Conservation (phyloP, 331 rosid species). For the Ulmus americana region DNA sequence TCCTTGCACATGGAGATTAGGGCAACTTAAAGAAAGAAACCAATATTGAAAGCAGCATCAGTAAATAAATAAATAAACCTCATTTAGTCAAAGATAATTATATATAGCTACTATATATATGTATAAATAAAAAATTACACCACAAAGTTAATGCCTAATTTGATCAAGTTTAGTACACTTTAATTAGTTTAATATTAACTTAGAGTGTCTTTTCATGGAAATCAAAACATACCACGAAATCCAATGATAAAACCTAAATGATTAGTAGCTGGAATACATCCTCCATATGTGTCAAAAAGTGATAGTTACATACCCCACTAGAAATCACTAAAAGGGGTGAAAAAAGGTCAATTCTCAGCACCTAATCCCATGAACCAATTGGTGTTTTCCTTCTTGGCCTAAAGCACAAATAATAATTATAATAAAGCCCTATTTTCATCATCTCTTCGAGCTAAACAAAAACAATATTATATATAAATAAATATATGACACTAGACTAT, state of each 20-base stretch:
- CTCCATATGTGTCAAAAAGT: conserved; percentile 35
- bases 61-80: neutral
- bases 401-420: conserved; percentile 4
- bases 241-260: conserved; percentile 30
- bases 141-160: conserved; percentile 17
- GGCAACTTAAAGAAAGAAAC: too few species aligned
- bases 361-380: conserved; percentile 20
- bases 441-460: conserved; percentile 32
- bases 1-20: neutral
- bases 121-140: neutral
- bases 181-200: neutral
- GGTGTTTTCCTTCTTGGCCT: conserved; percentile 17
- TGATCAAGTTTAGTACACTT: conserved; percentile 9
- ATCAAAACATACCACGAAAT: conserved; percentile 4
- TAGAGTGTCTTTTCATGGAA: conserved; percentile 12
- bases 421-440: conserved; percentile 14
- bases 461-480: conserved; percentile 10
- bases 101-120: too few species aligned
- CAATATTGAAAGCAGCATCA: too few species aligned
- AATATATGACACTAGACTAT: conserved; percentile 23
- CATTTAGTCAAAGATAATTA: neutral
- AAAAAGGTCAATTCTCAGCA: conserved; percentile 23
- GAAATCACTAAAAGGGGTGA: conserved; percentile 27
- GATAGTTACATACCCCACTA: conserved; percentile 40
- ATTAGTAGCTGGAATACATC: conserved; percentile 46